Base-by-base conservation (phyloP, 805 yeast genomes). In the Pichia manshurica region DNA sequence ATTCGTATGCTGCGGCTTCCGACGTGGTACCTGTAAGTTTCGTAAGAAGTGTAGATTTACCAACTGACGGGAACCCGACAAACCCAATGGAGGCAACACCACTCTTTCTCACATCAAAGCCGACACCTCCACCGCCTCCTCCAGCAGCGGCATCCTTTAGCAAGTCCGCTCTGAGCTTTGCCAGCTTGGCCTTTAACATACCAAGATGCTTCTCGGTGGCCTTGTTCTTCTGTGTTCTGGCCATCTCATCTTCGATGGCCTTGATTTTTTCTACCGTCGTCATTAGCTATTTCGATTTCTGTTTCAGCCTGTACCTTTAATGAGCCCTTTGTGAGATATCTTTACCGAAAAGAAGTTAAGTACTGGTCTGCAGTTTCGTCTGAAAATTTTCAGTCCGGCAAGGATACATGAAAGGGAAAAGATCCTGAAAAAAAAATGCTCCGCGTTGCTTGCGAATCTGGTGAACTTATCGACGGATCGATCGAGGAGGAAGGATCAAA, bases 31-130 rank as follows among this genome's bases (percentile, higher is more conserved):
- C 98, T 0, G 99, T 93, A 43, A 93, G 71, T 65, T 87, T 85
- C 25, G 87, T 81, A 56, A 93, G 75, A 50, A 93, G 69, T 1
- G 99, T 93, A 8, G 87, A 81, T 60, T 86, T 86, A 29, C 93
- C 93, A 3, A 93, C 99, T 1, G 98, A 90, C 1, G 99, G 99
- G 64, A 93, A 93, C 3, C 99, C 99, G 39, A 93, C 96, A 64
- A 90, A 93, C 9, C 99, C 99, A 45, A 93, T 95, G 8, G 96
- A 81, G 3, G 96, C 97, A 13, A 87, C 96, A 69, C 99, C 99
- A 0, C 97, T 91, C 66, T 96, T 81, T n/a, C 96, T 96, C 39
- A 93, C 98, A 71, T 93, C 99, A 68, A 93, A 93, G 7, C 99
- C 99, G 20, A 78, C 80, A 54, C 98, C 97, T 19, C 79, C 87